phyloP scores from a whole-genome alignment of 2,329 filamentous ascomycete genomes.

The Cytospora leucostoma region DNA sequence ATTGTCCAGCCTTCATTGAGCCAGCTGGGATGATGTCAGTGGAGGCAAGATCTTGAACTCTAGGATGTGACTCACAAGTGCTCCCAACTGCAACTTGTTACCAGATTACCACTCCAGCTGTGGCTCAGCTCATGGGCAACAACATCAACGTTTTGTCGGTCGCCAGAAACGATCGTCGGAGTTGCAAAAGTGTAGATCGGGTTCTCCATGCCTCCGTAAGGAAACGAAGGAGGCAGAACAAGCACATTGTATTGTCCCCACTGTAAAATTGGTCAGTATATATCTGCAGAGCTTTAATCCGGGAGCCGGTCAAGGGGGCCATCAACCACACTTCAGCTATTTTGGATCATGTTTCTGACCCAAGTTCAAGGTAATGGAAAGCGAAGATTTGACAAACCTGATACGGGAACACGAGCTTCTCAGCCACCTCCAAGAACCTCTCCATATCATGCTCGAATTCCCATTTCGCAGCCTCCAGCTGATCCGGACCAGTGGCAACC shows the following conservation, averaged over 20 bases:
- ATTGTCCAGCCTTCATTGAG: constrained; percentile 86
- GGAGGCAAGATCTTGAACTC: neutral
- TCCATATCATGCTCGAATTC: constrained; percentile 91
- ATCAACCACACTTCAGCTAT: neutral
- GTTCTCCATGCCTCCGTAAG: constrained; percentile 89
- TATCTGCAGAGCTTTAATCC: neutral
- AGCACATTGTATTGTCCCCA: constrained; percentile 97
- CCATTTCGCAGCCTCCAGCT: constrained; percentile 81
- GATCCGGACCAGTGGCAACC: constrained; percentile 86
- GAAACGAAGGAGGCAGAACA: constrained; percentile 86
- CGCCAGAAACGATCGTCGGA: constrained; percentile 64
- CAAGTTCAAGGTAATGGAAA: neutral
- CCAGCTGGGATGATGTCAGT: constrained; percentile 51
- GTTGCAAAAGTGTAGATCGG: constrained; percentile 95
- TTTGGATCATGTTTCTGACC: neutral
- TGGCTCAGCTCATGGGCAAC: constrained; percentile 83
- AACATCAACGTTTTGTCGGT: constrained; percentile 89
- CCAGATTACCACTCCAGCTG: constrained; percentile 87
- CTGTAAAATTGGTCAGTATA: constrained; percentile 32
- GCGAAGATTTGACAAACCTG: constrained; percentile 32
- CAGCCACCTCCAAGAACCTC: constrained; percentile 84
- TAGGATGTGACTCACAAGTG: constrained; percentile 60
- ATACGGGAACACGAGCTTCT: constrained; percentile 82
- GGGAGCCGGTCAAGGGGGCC: neutral
- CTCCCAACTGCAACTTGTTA: constrained; percentile 78